Evolutionary conservation across 2,329 filamentous ascomycete species (phyloP).

Genomic region (Fusarium keratoplasticum): DNA sequence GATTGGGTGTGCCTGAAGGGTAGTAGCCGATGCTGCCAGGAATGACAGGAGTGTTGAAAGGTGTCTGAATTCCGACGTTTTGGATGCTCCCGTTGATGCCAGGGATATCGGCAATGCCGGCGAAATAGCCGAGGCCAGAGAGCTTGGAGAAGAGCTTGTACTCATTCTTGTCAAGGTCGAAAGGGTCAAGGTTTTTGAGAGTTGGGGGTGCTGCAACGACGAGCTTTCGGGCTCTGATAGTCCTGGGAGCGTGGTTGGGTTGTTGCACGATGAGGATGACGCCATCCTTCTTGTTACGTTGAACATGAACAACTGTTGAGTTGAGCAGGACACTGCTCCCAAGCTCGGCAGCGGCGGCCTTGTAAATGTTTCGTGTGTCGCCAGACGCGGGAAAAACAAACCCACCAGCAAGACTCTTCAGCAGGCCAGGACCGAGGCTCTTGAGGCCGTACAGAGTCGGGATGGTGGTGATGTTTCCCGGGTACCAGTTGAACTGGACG

Average conservation of each 20-base stretch:
- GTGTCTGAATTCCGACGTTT: constrained; percentile 23
- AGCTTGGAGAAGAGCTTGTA: constrained; percentile 28
- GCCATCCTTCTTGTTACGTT: neutral
- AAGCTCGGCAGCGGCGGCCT: constrained; percentile 15
- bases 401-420: constrained; percentile 7
- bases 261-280: constrained; percentile 12
- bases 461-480: constrained; percentile 25
- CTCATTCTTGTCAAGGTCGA: constrained; percentile 15
- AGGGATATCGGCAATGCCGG: constrained; percentile 19
- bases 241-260: neutral
- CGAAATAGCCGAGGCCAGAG: constrained; percentile 18
- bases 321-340: constrained; percentile 10
- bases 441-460: constrained; percentile 35
- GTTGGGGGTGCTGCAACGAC: constrained; percentile 34
- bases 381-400: constrained; percentile 25
- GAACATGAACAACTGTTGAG: constrained; percentile 11
- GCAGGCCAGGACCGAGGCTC: constrained; percentile 26
- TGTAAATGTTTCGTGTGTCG: constrained; percentile 23
- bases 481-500: constrained; percentile 33
- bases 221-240: constrained; percentile 28
- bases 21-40: constrained; percentile 21
- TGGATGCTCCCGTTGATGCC: constrained; percentile 12
- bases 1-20: neutral
- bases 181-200: constrained; percentile 9
- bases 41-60: neutral